Evolutionary conservation across 257 asterid species (phyloP).

Genomic region (Euphrasia confusa): DNA sequence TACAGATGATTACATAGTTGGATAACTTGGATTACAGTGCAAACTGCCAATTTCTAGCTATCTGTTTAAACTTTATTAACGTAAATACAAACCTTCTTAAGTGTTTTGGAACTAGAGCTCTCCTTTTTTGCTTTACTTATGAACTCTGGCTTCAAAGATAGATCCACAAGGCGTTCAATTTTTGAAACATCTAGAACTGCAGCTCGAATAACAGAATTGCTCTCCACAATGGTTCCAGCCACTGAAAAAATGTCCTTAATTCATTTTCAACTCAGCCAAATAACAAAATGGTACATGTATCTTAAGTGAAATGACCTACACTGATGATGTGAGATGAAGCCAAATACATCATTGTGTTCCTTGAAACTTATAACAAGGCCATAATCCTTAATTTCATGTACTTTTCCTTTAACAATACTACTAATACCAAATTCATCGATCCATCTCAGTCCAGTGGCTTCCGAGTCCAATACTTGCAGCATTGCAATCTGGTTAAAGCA

Average conservation of each 20-base stretch:
- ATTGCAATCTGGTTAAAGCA: conserved; percentile 60
- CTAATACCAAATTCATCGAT: conserved; percentile 49
- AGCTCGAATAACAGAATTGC: conserved; percentile 55
- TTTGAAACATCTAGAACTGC: conserved; percentile 84
- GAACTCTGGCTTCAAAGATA: conserved; percentile 75
- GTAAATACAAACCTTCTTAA: conserved; percentile 48
- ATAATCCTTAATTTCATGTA: conserved; percentile 66
- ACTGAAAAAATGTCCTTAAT: conserved; percentile 43
- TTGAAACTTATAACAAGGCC: conserved; percentile 80
- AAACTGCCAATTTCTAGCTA: too few species aligned
- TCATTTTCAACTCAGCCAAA: conserved; percentile 14
- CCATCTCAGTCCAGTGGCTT: conserved; percentile 51
- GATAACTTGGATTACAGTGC: too few species aligned
- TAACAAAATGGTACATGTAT: not conserved
- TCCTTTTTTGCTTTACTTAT: conserved; percentile 38
- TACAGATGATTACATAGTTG: too few species aligned
- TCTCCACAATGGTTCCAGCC: conserved; percentile 49
- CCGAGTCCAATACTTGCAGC: conserved; percentile 56
- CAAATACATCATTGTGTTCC: conserved; percentile 57
- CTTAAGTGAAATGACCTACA: conserved; percentile 44
- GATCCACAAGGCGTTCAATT: conserved; percentile 82
- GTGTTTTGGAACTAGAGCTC: conserved; percentile 33
- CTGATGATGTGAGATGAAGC: conserved; percentile 83
- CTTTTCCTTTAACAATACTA: conserved; percentile 67
- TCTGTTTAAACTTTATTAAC: too few species aligned